These are phyloP conservation scores for Hirsutella rhossiliensis DNA, from an alignment of 2,329 filamentous ascomycete genomes.

Conservation along the genomic window DNA sequence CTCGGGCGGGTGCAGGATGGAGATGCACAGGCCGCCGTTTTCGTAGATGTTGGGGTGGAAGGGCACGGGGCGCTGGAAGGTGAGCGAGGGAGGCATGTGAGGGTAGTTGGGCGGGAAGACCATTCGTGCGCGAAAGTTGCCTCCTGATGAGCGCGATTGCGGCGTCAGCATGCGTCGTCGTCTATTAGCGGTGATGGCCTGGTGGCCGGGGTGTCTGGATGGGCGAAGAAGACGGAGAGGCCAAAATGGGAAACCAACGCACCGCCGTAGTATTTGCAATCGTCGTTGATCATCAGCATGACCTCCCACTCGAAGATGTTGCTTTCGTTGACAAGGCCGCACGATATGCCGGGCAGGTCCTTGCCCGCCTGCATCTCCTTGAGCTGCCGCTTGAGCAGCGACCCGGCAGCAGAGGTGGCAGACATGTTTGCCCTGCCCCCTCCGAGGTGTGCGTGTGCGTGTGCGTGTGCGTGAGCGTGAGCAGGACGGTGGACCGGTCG, in stretches of 20 bases:
- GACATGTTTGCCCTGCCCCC: constrained; percentile 21
- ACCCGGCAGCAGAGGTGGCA: constrained; percentile 42
- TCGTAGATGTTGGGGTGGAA: constrained; percentile 95
- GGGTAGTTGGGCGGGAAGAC: constrained; percentile 80
- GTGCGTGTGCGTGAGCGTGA: no score
- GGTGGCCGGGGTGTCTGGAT: background rate
- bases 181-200: no score
- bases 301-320: constrained; percentile 98
- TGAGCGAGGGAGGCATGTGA: constrained; percentile 75
- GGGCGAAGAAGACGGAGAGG: constrained; percentile 3
- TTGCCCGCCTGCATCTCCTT: constrained; percentile 90
- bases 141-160: no score
- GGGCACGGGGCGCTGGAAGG: constrained; percentile 68
- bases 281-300: constrained; percentile 95
- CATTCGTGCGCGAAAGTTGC: constrained; percentile 80
- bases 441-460: no score
- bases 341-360: constrained; percentile 89
- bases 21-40: constrained; percentile 85
- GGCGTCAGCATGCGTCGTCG: no score
- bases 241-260: constrained; percentile 24
- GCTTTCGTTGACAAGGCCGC: constrained; percentile 69
- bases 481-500: no score
- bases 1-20: constrained; percentile 88
- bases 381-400: constrained; percentile 72
- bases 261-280: constrained; percentile 91